Base-by-base conservation (phyloP, 2,329 filamentous ascomycete genomes). In the Colletotrichum brevisporum region DNA sequence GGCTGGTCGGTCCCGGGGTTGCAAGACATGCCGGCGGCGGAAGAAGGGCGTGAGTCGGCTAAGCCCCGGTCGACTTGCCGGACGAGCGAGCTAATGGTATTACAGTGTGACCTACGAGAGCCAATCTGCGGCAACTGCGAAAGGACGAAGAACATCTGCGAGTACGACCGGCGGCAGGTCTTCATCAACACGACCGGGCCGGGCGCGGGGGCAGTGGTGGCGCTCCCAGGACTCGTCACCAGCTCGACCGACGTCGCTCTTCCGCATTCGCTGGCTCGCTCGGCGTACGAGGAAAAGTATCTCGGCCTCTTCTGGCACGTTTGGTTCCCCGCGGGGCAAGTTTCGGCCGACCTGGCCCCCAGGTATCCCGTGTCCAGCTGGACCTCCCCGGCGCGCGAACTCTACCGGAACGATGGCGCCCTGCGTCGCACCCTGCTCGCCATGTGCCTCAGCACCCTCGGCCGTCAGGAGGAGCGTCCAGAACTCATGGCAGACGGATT, bases 371-470 rank as follows among this genome's bases (percentile, higher is more conserved):
- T 62, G 24, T 56, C 61, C 39, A 71, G 71, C 27, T 75, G 73
- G 73, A 71, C 70, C 6, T 61, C 65, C 13, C 52, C 67, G 9
- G 69, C 71, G 26, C 53, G 62, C n/a, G 67, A 71, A 4, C 65
- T 73, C 2, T 73, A 72, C 63, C 53, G 69, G 13, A 58, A 63
- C 6, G 73, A 74, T 13, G 45, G 15, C 1, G 66, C 54, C 5
- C n/a, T 69, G 18, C 39, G 60, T 4, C 67, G 61, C 39, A 71
- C 72, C 0, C 53, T 73, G 3, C 48, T 73, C 16, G 73, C 73
- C 41, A 71, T 74, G 59, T 72, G 71, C 39, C 60, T 69, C n/a
- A 67, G 69, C n/a, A 71, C 72, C 15, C 51, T 75, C 5, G 70
- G 72, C 6, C 62, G 67, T 41, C 39, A 63, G 24, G 70, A 72